Evolutionary conservation across 1,284 basidiomycete genomes (phyloP), one percentile per base, ranked within the genome.

Genomic region (Austroboletus niveus): DNA sequence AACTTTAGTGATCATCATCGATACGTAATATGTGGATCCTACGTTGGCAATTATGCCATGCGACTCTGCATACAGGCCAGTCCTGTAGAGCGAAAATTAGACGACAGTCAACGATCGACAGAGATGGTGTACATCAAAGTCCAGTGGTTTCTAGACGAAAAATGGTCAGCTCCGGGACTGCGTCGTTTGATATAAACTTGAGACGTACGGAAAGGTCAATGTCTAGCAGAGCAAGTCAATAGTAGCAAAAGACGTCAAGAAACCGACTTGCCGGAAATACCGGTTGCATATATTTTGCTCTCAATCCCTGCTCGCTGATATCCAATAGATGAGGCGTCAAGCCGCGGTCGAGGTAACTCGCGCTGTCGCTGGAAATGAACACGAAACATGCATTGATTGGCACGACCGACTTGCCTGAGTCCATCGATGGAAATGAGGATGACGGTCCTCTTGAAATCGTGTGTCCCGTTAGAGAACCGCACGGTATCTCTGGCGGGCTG

Each of bases 31-130:
- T 11, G 22, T 15, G 27, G 22, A 8, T 67, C 80, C 12, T 60
- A 90, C 88, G 64, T 97, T 97, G 12, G 85, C 94, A 11, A 97
- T 80, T 48, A 97, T 94, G 6, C 94, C 94, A 66, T 94, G 90
- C 20, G 85, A 87, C 66, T 94, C 90, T 0, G 89, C 88, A 64
- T 94, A 84, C 1, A 95, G 76, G 3, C 92, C 92, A 17, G 92
- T 95, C 84, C 89, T 91, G 55, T 35, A 36, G n/a, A 22, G 8
- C 47, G 56, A 14, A 40, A 27, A 31, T 55, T 32, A 49, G 50
- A 52, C 3, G 14, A 34, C 11, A 30, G 6, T 8, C 2, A 41
- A 30, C 8, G 11, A 17, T 34, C 8, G 20, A 40, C 44, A 45
- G 34, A 45, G 31, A 27, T 3, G 5, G 42, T 77, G 42, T 65